phyloP scores from a whole-genome alignment of 1,139 yeast species.

The Kurtzmaniella quercitrusa region DNA sequence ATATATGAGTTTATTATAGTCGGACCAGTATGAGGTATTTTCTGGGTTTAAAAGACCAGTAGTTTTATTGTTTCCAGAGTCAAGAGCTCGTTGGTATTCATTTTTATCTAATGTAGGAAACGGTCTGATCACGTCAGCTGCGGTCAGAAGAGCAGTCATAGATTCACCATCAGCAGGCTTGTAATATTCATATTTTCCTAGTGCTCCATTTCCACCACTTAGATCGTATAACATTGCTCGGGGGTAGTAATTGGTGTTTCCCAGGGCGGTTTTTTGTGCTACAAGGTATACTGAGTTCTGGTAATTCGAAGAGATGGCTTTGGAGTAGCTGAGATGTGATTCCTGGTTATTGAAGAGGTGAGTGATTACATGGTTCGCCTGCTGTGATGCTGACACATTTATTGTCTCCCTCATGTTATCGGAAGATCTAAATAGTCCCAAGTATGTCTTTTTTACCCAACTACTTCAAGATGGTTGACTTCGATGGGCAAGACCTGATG shows the following conservation, averaged over 20 bases:
- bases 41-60: slow-evolving; percentile 26
- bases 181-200: slow-evolving; percentile 51
- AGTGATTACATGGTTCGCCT: slow-evolving; percentile 67
- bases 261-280: slow-evolving; percentile 32
- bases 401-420: slow-evolving; percentile 65
- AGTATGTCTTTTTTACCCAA: too few relatives aligned
- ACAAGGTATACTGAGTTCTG: slow-evolving; percentile 28
- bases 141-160: background rate
- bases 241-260: slow-evolving; percentile 67
- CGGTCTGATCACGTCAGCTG: slow-evolving; percentile 14
- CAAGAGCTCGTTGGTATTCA: slow-evolving; percentile 61
- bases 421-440: background rate
- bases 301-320: slow-evolving; percentile 22
- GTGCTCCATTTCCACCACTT: slow-evolving; percentile 59
- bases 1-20: slow-evolving; percentile 65
- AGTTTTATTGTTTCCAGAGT: slow-evolving; percentile 32
- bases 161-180: slow-evolving; percentile 12
- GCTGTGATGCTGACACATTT: slow-evolving; percentile 65
- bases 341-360: slow-evolving; percentile 84
- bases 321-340: slow-evolving; percentile 52
- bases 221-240: slow-evolving; percentile 77
- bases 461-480: background rate
- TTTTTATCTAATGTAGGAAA: slow-evolving; percentile 30
- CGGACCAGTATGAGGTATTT: slow-evolving; percentile 74
- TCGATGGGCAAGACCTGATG: background rate